Conservation (phyloP, 192 early-diverging fungal genomes). For the Cetraspora pellucida region DNA sequence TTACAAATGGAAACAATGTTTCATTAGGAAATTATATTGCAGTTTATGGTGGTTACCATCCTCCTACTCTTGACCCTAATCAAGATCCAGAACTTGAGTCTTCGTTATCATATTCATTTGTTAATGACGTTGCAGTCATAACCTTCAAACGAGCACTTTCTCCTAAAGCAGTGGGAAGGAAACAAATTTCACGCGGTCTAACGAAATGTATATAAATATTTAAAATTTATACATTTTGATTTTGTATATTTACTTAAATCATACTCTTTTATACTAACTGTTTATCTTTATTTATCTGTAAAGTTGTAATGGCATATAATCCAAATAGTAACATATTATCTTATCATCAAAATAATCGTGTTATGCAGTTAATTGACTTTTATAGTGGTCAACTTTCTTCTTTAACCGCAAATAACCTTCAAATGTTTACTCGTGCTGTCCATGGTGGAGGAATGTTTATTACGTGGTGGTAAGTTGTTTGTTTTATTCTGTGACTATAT, state of each 20-base stretch:
- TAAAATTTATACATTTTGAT: too few species aligned
- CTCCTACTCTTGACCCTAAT: background rate
- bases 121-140: background rate
- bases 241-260: too few species aligned
- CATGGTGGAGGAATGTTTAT: too few species aligned
- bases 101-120: too few species aligned
- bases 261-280: too few species aligned
- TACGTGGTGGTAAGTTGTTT: too few species aligned
- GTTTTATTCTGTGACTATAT: too few species aligned
- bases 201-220: background rate
- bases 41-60: background rate
- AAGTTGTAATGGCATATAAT: conserved; percentile 12
- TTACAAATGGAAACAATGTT: conserved; percentile 6
- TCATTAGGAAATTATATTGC: conserved; percentile 6
- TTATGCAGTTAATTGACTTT: background rate
- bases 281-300: too few species aligned
- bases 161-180: background rate
- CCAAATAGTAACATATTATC: background rate
- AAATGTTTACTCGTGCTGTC: too few species aligned
- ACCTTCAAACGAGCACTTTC: background rate
- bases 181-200: background rate
- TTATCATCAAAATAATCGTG: conserved; percentile 11
- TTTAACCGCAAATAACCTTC: too few species aligned
- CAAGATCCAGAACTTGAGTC: background rate
- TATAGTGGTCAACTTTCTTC: too few species aligned